Evolutionary conservation across 345 rosid species (phyloP), one percentile per base, ranked within the genome.

Genomic region (Populus nigra): DNA sequence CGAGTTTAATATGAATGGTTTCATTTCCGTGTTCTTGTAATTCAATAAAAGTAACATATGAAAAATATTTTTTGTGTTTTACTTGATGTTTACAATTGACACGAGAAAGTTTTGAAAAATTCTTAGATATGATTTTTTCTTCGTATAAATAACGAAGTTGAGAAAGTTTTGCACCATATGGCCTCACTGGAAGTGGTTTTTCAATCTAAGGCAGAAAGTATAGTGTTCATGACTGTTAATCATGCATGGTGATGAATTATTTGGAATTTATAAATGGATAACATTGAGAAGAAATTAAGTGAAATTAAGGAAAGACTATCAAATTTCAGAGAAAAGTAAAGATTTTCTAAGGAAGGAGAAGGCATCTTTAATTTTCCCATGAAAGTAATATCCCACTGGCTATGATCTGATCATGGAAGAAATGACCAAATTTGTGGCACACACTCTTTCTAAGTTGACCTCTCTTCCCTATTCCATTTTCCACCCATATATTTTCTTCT

Each of bases 221-320:
- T 23, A 59, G 27, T 59, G 63, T 59, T 59, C 1, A 59, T 9
- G 27, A 18, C 62, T 23, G 50, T n/a, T 66, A 38, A 5, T 65
- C 27, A 18, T 74, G 81, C 76, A 41, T 69, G 43, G 16, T 80
- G 86, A 69, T 50, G 78, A 65, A 70, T 78, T 16, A 65, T 72
- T 72, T 38, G 9, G 16, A 49, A 36, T 50, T 73, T 57, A 16
- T 77, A 68, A 59, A 29, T 11, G 39, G 69, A 69, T 61, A 41
- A 9, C 47, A 27, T 33, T 20, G 22, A 69, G 66, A 76, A 36
- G 39, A 81, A 39, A 25, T 25, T 25, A 25, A 74, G 76, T 81
- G 89, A 85, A 77, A 87, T 65, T 75, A 65, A 83, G 72, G 79
- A 81, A 82, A 72, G 85, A 69, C 57, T 87, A 84, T 87, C 87